phyloP scores from a whole-genome alignment of 177 flowering plant species.

The Vitis hybrid region DNA sequence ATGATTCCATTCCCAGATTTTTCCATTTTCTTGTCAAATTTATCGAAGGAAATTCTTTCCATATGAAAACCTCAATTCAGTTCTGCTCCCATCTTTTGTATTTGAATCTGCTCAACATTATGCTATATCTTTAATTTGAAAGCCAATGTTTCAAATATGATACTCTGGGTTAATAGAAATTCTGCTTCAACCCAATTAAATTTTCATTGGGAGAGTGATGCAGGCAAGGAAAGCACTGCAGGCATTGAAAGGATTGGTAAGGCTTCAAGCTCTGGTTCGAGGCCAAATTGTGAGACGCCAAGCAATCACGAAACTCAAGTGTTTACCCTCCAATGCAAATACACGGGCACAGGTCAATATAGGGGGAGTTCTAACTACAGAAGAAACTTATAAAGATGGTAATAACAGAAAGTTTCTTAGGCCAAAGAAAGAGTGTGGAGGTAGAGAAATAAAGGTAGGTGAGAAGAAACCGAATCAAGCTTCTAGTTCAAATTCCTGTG shows the following conservation, averaged over 20 bases:
- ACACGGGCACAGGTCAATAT: slow-evolving; percentile 9
- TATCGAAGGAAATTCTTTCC: too few relatives aligned
- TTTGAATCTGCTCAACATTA: too few relatives aligned
- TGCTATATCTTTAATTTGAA: too few relatives aligned
- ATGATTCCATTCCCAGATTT: too few relatives aligned
- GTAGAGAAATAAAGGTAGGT: slow-evolving; percentile 20
- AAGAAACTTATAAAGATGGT: slow-evolving; percentile 3
- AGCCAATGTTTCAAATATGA: too few relatives aligned
- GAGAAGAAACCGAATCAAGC: background rate
- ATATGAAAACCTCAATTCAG: too few relatives aligned
- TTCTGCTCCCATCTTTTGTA: too few relatives aligned
- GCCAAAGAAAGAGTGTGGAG: slow-evolving; percentile 21
- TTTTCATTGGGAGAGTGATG: background rate
- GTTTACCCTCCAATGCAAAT: slow-evolving; percentile 14
- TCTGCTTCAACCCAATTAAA: too few relatives aligned
- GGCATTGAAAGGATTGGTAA: slow-evolving; percentile 60
- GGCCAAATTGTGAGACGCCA: slow-evolving; percentile 50
- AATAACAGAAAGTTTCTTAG: slow-evolving; percentile 9
- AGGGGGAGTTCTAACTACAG: slow-evolving; percentile 6
- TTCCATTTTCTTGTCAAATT: too few relatives aligned
- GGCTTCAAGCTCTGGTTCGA: slow-evolving; percentile 62
- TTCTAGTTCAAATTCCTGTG: too few relatives aligned
- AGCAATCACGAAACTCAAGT: slow-evolving; percentile 16
- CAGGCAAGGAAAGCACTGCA: slow-evolving; percentile 60
- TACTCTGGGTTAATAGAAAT: too few relatives aligned